These are phyloP conservation scores for Cucurbitaria berberidis DNA, from an alignment of 2,329 filamentous ascomycete genomes.

Conservation along the genomic window DNA sequence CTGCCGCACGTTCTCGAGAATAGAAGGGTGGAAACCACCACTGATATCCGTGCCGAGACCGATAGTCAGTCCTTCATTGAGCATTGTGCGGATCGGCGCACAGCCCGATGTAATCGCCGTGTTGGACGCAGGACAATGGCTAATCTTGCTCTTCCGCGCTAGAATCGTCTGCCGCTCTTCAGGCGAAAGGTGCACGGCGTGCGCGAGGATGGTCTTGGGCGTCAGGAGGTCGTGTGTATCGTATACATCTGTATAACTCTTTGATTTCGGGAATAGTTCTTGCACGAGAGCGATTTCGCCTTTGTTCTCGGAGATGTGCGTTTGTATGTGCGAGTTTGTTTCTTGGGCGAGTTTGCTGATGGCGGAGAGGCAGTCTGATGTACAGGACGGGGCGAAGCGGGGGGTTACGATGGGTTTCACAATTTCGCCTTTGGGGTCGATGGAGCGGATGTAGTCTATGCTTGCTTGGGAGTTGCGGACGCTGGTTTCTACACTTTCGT, in stretches of 20 bases:
- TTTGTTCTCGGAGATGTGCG: constrained; percentile 85
- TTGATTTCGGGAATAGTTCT: constrained; percentile 68
- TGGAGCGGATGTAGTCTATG: constrained; percentile 64
- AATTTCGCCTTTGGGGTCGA: constrained; percentile 70
- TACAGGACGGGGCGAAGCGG: constrained; percentile 65
- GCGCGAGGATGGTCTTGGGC: constrained; percentile 78
- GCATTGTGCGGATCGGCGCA: constrained; percentile 74
- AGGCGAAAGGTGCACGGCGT: constrained; percentile 76
- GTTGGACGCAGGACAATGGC: constrained; percentile 89
- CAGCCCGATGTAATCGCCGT: constrained; percentile 79
- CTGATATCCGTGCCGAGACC: constrained; percentile 91
- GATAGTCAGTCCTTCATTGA: constrained; percentile 76
- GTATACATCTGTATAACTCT: constrained; percentile 79
- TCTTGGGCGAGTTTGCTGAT: constrained; percentile 70
- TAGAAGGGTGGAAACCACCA: constrained; percentile 81
- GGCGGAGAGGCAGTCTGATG: constrained; percentile 60
- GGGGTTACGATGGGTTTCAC: constrained; percentile 82
- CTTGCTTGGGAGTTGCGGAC: constrained; percentile 58
- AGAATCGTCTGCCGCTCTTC: constrained; percentile 71
- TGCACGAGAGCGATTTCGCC: constrained; percentile 75
- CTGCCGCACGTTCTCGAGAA: constrained; percentile 83
- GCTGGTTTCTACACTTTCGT: constrained; percentile 67
- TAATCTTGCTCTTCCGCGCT: constrained; percentile 67
- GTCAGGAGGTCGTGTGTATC: constrained; percentile 74
- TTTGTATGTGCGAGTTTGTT: constrained; percentile 75